A percentile compares a stretch with the other conserved stretches of the same genome.
These are phyloP conservation scores for Fusarium succisae DNA, from an alignment of 2,329 filamentous ascomycete species.

Conservation along the genomic window DNA sequence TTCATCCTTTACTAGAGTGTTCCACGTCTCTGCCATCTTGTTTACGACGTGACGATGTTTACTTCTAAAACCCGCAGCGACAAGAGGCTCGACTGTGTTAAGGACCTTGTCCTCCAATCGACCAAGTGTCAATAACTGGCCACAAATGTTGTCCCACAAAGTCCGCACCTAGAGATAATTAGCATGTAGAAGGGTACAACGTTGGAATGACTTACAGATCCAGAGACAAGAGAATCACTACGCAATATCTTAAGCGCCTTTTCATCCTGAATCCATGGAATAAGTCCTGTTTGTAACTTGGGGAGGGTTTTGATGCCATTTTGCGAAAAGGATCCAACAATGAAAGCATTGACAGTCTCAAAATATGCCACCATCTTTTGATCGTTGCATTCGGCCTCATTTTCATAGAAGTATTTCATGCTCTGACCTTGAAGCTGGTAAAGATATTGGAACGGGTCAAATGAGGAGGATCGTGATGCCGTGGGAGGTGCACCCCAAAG, in stretches of 20 bases:
- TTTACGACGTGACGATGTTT: slow-evolving; percentile 65
- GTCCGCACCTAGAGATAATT: slow-evolving; percentile 53
- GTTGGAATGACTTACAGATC: slow-evolving; percentile 54
- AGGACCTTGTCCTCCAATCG: slow-evolving; percentile 57
- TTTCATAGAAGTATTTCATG: slow-evolving; percentile 64
- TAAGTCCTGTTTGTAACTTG: slow-evolving; percentile 69
- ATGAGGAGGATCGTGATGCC: slow-evolving; percentile 53
- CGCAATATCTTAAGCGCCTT: slow-evolving; percentile 54
- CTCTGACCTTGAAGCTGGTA: slow-evolving; percentile 67
- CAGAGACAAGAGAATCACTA: slow-evolving; percentile 51
- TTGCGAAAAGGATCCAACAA: slow-evolving; percentile 58
- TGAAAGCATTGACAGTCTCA: slow-evolving; percentile 61
- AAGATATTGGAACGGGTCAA: slow-evolving; percentile 72
- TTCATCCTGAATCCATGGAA: slow-evolving; percentile 71
- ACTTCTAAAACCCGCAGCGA: slow-evolving; percentile 66
- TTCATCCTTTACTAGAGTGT: slow-evolving; percentile 70
- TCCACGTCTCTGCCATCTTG: slow-evolving; percentile 69
- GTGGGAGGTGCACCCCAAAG: slow-evolving; percentile 64
- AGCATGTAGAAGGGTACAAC: slow-evolving; percentile 21
- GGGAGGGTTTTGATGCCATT: slow-evolving; percentile 66
- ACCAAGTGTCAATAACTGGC: slow-evolving; percentile 48
- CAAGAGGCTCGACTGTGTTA: slow-evolving; percentile 61
- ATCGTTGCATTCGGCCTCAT: slow-evolving; percentile 51
- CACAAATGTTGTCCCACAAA: slow-evolving; percentile 62
- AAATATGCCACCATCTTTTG: slow-evolving; percentile 58